Evolutionary conservation across 805 yeast genomes (phyloP), one percentile per base, ranked within the genome.

Genomic region (Suhomyces prunicola): DNA sequence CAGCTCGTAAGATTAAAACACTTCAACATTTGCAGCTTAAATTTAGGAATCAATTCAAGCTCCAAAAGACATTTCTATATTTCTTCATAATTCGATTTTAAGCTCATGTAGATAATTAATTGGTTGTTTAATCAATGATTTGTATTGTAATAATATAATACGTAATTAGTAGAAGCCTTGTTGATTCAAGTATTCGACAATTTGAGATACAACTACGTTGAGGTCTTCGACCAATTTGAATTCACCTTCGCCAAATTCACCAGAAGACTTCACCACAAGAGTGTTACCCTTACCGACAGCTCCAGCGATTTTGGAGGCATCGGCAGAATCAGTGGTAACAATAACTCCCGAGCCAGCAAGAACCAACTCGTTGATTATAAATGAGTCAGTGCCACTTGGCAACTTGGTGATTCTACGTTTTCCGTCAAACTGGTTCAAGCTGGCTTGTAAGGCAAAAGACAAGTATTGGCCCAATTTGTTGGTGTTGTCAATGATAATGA

Each of bases 261-360:
- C 67, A 33, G 51, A 62, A 17, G 60, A 54, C 48, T 60, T 58
- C n/a, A 74, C 66, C 17, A 66, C 55, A 45, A 89, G 79, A 53
- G 86, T 76, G 52, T 88, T 83, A 42, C 84, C 79, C 46, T 78
- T 79, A 55, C 81, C 78, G 44, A 79, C 74, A 47, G 81, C 66
- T 56, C 80, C 84, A 26, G 85, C 79, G 56, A 90, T 74, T 55
- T 85, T 88, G n/a, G 69, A 63, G 42, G 82, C 71, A 44, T 69
- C 70, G 41, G 72, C 70, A 35, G 74, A 72, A 9, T 79, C 74
- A 27, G 84, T 80, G 53, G 74, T 68, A 23, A 65, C 56, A 58
- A 92, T 87, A 42, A 93, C 93, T 61, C 96, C 98, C 8, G 96
- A 77, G 53, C 97, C 97, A n/a, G 97, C 83, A 67, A 89, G 84